Percentiles rank a stretch among this genome's conserved stretches.
These are phyloP conservation scores for Entomortierella beljakovae DNA, from an alignment of 192 early-diverging fungal species.

Conservation along the genomic window DNA sequence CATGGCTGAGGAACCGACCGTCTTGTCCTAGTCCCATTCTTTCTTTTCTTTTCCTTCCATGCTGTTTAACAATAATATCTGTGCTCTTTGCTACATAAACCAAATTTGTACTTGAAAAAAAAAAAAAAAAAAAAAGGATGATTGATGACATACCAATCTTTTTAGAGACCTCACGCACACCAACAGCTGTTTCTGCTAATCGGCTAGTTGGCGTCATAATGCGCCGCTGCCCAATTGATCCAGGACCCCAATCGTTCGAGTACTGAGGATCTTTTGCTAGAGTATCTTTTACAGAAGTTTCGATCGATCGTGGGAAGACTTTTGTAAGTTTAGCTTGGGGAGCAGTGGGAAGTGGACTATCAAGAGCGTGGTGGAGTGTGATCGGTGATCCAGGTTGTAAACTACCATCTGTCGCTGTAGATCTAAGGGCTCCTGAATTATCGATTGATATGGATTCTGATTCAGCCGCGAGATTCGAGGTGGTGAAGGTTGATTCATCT, in stretches of 20 bases:
- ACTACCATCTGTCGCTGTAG: slow-evolving; percentile 24
- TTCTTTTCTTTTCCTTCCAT: neutral
- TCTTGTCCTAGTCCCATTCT: too few relatives aligned
- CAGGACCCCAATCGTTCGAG: slow-evolving; percentile 2
- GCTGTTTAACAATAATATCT: neutral
- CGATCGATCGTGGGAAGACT: slow-evolving; percentile 25
- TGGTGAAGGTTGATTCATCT: slow-evolving; percentile 22
- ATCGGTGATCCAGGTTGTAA: slow-evolving; percentile 40
- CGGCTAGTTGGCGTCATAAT: slow-evolving; percentile 52
- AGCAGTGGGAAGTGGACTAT: slow-evolving; percentile 15
- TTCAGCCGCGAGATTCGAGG: too few relatives aligned
- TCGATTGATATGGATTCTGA: neutral
- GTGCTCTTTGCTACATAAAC: neutral
- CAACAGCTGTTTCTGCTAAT: slow-evolving; percentile 74
- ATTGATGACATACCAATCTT: slow-evolving; percentile 67
- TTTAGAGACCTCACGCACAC: slow-evolving; percentile 77
- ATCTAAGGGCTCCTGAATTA: too few relatives aligned
- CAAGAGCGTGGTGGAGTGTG: slow-evolving; percentile 47
- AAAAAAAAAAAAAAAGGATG: neutral
- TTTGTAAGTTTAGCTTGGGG: neutral
- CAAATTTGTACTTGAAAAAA: neutral
- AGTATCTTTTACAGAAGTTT: slow-evolving; percentile 35
- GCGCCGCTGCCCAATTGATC: slow-evolving; percentile 22
- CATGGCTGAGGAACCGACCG: too few relatives aligned
- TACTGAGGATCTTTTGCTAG: slow-evolving; percentile 26